Base-by-base conservation (phyloP, 768 basidiomycete genomes). In the Lactifluus piperatus region DNA sequence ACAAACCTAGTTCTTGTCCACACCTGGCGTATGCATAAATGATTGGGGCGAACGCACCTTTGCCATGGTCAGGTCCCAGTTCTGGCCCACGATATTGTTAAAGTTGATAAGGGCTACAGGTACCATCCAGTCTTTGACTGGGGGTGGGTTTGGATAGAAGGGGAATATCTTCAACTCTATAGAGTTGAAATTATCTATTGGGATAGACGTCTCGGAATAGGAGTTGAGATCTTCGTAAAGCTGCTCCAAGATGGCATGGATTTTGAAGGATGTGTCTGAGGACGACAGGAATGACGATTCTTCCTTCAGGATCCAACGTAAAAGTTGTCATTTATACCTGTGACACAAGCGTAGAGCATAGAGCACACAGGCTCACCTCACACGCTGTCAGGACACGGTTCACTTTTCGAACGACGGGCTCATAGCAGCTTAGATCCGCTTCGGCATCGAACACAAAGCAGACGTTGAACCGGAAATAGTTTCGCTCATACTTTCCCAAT, bases 191-290 rank as follows among this genome's bases (percentile, higher is more conserved):
- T 82, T 81, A 71, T 97, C 91, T 63, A 98, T 85, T 2, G 82
- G 79, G 54, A 99, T 94, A 2, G 90, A 92, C 1, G 95, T 94
- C 73, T 97, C 95, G 0, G 92, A 93, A 73, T 95, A 98, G 8
- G 93, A 94, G 71, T 97, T 98, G 65, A 99, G 74, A 66, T 99
- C 97, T 68, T 97, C 94, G 65, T 94, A 98, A 1, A 99, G 78
- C 68, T 97, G 94, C 72, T 99, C 95, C 22, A 98, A 81, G 52
- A 98, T 91, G 16, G 86, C 81, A 68, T 87, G 81, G 32, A 93
- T 80, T 3, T 83, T 79, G 37, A 80, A 75, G 1, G 85, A 84
- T 3, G 83, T 85, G 45, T 78, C 71, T 0, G 85, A 76, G 9
- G 82, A 83, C 0, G 94, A 95, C 34, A 99, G 77, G 69, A 95